These are phyloP conservation scores for Chromosphaera perkinsii DNA, from an alignment of 208 protist genomes.

Conservation along the genomic window DNA sequence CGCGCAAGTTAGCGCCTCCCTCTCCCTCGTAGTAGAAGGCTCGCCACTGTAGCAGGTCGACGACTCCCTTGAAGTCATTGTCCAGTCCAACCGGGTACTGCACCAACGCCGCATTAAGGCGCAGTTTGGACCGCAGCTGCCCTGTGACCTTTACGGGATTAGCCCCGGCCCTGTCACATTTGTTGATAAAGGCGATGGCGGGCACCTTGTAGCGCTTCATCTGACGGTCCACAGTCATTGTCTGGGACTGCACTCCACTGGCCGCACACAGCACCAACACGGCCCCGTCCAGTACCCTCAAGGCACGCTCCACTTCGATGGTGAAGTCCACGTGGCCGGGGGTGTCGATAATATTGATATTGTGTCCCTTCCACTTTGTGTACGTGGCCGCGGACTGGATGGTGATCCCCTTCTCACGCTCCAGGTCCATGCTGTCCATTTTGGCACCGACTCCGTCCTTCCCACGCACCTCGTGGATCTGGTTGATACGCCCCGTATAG, in stretches of 20 bases:
- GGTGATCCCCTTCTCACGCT: conserved; percentile 97
- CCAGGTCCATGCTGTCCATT: conserved; percentile 97
- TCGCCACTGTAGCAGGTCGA: conserved; percentile 84
- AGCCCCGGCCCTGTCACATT: conserved; percentile 80
- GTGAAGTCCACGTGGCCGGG: conserved; percentile 99
- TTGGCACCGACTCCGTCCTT: conserved; percentile 95
- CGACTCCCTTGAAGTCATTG: conserved; percentile 85
- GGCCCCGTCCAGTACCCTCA: conserved; percentile 96
- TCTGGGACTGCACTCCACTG: conserved; percentile 88
- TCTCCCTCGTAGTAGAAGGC: conserved; percentile 85
- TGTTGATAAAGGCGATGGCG: conserved; percentile 96
- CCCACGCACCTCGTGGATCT: conserved; percentile 92
- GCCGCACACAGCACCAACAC: conserved; percentile 91
- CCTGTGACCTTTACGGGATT: neutral
- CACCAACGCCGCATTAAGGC: conserved; percentile 85
- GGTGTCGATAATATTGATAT: conserved; percentile 99
- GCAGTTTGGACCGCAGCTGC: conserved; percentile 70
- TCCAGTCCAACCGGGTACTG: conserved; percentile 93
- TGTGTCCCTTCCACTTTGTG: conserved; percentile 81
- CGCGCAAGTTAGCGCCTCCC: no score
- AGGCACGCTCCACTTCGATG: conserved; percentile 90
- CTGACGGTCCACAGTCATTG: conserved; percentile 96
- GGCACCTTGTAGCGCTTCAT: conserved; percentile 97
- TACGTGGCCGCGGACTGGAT: conserved; percentile 96
- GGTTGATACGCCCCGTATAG: conserved; percentile 88